These are phyloP conservation scores for Cercospora sesami DNA, from an alignment of 2,329 filamentous ascomycete genomes.

Conservation along the genomic window DNA sequence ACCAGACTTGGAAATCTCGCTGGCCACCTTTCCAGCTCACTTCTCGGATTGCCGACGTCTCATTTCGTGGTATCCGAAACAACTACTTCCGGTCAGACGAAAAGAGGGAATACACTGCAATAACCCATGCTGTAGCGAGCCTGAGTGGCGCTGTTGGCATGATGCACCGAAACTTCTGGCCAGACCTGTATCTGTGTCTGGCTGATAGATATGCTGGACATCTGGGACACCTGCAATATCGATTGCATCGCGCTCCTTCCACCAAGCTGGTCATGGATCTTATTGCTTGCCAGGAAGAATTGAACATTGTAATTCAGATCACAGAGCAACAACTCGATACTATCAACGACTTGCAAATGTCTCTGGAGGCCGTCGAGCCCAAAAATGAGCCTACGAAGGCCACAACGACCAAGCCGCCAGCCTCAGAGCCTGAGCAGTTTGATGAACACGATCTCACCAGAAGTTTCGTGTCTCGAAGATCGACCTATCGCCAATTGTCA, in stretches of 20 bases:
- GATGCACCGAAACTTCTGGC: slow-evolving; percentile 48
- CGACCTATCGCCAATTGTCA: slow-evolving; percentile 44
- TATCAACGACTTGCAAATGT: slow-evolving; percentile 36
- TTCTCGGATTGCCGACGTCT: slow-evolving; percentile 44
- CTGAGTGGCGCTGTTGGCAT: slow-evolving; percentile 46
- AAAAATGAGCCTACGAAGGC: not conserved
- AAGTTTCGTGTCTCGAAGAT: slow-evolving; percentile 31
- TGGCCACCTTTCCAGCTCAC: slow-evolving; percentile 47
- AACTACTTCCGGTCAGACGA: slow-evolving; percentile 39
- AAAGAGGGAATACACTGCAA: slow-evolving; percentile 41
- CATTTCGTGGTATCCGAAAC: slow-evolving; percentile 46
- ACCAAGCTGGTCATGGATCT: slow-evolving; percentile 49
- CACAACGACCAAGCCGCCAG: not conserved
- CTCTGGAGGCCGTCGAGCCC: slow-evolving; percentile 1
- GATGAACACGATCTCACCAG: slow-evolving; percentile 14
- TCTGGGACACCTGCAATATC: slow-evolving; percentile 46
- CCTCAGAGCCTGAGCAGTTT: slow-evolving; percentile 4
- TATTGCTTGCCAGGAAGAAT: slow-evolving; percentile 47
- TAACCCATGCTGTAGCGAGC: slow-evolving; percentile 42
- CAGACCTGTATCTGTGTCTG: slow-evolving; percentile 44
- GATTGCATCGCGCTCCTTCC: slow-evolving; percentile 44
- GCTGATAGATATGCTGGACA: slow-evolving; percentile 47
- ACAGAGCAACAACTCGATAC: slow-evolving; percentile 46
- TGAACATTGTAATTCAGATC: slow-evolving; percentile 49
- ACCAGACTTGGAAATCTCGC: slow-evolving; percentile 47